phyloP scores from a whole-genome alignment of 768 basidiomycete species.

The Lactarius hengduanensis region DNA sequence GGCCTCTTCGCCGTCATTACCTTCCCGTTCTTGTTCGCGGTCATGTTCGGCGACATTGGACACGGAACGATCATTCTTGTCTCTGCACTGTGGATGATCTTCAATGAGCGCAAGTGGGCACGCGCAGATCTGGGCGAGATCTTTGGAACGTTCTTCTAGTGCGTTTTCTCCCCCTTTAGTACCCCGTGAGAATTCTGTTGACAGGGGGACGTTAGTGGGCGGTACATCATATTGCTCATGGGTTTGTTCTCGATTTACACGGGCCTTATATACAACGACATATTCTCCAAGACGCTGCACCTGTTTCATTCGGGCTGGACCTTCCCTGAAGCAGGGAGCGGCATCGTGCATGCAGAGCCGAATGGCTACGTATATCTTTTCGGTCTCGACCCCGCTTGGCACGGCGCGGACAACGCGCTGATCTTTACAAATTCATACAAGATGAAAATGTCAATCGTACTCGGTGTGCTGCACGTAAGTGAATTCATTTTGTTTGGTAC shows the following conservation, averaged over 20 bases:
- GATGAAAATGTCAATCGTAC: constrained; percentile 99
- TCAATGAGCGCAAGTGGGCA: constrained; percentile 76
- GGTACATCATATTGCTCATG: constrained; percentile 98
- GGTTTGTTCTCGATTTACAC: constrained; percentile 96
- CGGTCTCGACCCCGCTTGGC: constrained; percentile 94
- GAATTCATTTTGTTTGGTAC: constrained; percentile 12
- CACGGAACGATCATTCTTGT: constrained; percentile 83
- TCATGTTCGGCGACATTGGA: constrained; percentile 99
- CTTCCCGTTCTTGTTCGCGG: constrained; percentile 97
- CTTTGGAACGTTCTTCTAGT: constrained; percentile 89
- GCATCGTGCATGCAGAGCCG: constrained; percentile 47
- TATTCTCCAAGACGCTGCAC: constrained; percentile 91
- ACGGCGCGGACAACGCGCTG: constrained; percentile 85
- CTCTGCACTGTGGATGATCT: constrained; percentile 81
- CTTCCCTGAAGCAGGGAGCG: constrained; percentile 50
- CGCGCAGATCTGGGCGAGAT: constrained; percentile 83
- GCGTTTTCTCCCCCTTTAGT: constrained; percentile 37
- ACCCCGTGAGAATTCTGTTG: constrained; percentile 26
- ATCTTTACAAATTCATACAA: constrained; percentile 99
- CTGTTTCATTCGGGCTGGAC: constrained; percentile 89
- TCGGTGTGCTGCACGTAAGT: constrained; percentile 94
- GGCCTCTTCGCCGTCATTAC: constrained; percentile 89
- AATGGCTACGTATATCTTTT: constrained; percentile 85
- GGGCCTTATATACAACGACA: constrained; percentile 97
- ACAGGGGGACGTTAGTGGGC: constrained; percentile 59